Conservation (phyloP, 805 yeast species). For the Metschnikowia anglica region DNA sequence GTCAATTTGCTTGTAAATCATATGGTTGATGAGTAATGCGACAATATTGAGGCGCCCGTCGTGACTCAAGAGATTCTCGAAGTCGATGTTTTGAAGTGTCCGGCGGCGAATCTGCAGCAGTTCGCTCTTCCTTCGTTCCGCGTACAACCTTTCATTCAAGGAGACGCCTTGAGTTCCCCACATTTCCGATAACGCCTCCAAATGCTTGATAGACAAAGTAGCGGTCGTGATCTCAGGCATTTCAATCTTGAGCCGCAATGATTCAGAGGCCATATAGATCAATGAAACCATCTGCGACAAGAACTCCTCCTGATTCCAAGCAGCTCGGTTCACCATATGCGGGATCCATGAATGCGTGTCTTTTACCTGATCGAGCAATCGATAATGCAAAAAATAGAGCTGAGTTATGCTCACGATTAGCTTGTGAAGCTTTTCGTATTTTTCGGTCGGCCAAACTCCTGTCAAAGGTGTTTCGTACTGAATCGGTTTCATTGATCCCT, state of each 20-base stretch:
- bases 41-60: conserved; percentile 34
- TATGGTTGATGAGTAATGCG: conserved; percentile 29
- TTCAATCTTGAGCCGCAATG: conserved; percentile 25
- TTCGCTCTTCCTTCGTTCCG: conserved; percentile 10
- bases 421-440: conserved; percentile 25
- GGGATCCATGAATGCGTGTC: conserved; percentile 31
- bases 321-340: conserved; percentile 27
- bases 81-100: conserved; percentile 24
- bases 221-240: conserved; percentile 36
- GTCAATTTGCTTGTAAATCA: conserved; percentile 32
- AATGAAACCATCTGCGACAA: conserved; percentile 31
- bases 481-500: conserved; percentile 26
- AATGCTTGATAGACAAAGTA: conserved; percentile 31
- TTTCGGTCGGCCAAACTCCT: conserved; percentile 34
- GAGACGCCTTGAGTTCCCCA: conserved; percentile 30
- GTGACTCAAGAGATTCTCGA: conserved; percentile 26
- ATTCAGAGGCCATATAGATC: conserved; percentile 32
- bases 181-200: conserved; percentile 26
- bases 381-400: conserved; percentile 26
- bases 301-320: conserved; percentile 31
- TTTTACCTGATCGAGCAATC: conserved; percentile 27
- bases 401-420: conserved; percentile 28
- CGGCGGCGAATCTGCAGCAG: conserved; percentile 12
- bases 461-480: conserved; percentile 30
- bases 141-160: conserved; percentile 27